Evolutionary conservation across 1,284 basidiomycete species (phyloP).

Genomic region (Malassezia dermatis): DNA sequence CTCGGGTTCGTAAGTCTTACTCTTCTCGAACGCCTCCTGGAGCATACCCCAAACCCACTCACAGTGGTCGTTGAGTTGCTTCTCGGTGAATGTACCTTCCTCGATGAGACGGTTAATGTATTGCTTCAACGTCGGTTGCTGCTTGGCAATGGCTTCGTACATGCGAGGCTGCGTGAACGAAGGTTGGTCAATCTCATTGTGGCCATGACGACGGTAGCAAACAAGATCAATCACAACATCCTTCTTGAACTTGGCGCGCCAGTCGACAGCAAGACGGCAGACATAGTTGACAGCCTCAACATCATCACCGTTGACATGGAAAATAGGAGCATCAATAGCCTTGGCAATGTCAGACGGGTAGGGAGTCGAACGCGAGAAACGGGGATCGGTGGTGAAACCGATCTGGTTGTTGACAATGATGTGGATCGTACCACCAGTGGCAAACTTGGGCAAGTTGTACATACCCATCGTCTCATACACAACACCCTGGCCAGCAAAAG

Average conservation of each 20-base stretch:
- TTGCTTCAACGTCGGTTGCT: conserved; percentile 79
- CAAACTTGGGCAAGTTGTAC: conserved; percentile 86
- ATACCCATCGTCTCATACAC: conserved; percentile 99
- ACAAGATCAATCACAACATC: conserved; percentile 98
- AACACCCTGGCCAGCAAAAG: conserved; percentile 94
- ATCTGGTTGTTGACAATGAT: conserved; percentile 99
- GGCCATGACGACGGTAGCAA: conserved; percentile 95
- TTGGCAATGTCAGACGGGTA: conserved; percentile 99
- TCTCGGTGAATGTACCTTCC: conserved; percentile 85
- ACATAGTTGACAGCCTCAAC: conserved; percentile 90
- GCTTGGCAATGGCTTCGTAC: conserved; percentile 94
- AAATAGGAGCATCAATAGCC: conserved; percentile 94
- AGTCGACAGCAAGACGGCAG: conserved; percentile 93
- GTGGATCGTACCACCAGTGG: conserved; percentile 95
- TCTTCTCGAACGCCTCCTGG: conserved; percentile 76
- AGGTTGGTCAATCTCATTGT: conserved; percentile 99
- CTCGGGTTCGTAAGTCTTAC: conserved; percentile 81
- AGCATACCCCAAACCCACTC: conserved; percentile 99
- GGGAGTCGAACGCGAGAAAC: conserved; percentile 91
- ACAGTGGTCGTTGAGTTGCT: conserved; percentile 95
- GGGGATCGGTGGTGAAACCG: conserved; percentile 97
- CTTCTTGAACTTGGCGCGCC: conserved; percentile 95
- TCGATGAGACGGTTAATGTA: conserved; percentile 84
- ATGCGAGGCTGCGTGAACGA: conserved; percentile 97
- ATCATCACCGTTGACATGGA: conserved; percentile 99